phyloP scores from a whole-genome alignment of 164 flowering plant genomes.

The Chimonanthus salicifolius region DNA sequence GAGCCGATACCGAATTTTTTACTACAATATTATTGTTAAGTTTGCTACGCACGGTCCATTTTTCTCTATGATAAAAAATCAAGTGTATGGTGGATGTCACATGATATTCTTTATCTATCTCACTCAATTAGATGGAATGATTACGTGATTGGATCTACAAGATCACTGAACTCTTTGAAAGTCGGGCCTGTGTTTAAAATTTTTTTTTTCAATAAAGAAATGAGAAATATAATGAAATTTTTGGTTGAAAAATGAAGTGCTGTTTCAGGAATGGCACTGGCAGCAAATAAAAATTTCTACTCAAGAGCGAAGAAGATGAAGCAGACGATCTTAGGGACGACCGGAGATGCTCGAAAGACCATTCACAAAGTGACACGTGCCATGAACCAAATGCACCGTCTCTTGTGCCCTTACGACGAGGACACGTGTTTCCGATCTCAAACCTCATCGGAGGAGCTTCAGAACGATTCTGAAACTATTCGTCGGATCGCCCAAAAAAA shows the following conservation, averaged over 20 bases:
- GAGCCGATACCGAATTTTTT: too few species aligned
- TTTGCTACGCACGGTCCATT: too few species aligned
- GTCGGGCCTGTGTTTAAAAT: not conserved
- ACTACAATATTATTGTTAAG: too few species aligned
- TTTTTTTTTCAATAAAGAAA: not conserved
- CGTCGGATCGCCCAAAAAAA: slow-evolving; percentile 20
- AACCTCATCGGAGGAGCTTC: slow-evolving; percentile 24
- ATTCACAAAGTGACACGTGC: slow-evolving; percentile 23
- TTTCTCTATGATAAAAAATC: too few species aligned
- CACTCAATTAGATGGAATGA: too few species aligned
- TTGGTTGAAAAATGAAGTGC: slow-evolving; percentile 18
- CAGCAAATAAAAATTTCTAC: slow-evolving; percentile 21
- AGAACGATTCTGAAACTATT: slow-evolving; percentile 24
- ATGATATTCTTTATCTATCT: too few species aligned
- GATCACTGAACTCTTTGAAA: too few species aligned
- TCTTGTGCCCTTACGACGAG: slow-evolving; percentile 36
- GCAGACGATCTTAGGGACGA: slow-evolving; percentile 25
- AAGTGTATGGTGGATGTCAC: too few species aligned
- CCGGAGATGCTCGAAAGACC: slow-evolving; percentile 19
- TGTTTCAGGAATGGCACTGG: slow-evolving; percentile 29
- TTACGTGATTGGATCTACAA: too few species aligned
- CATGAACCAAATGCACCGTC: slow-evolving; percentile 24
- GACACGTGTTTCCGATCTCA: slow-evolving; percentile 16
- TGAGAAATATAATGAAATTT: not conserved
- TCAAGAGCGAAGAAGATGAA: slow-evolving; percentile 24